These are phyloP conservation scores for Blastobotrys proliferans DNA, from an alignment of 1,139 yeast species.

Conservation along the genomic window DNA sequence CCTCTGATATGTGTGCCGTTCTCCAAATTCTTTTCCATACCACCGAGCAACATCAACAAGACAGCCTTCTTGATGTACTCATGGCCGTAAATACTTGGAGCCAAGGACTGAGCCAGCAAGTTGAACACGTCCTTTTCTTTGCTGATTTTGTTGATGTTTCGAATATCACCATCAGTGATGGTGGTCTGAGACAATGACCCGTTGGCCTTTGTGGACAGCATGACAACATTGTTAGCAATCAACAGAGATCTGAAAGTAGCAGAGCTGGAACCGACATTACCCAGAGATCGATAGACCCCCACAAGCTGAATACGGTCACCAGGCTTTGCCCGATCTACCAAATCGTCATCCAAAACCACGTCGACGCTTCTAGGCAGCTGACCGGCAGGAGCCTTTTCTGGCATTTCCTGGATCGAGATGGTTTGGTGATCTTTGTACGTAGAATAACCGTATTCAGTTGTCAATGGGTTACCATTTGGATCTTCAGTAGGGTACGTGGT, in stretches of 20 bases:
- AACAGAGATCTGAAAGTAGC: constrained; percentile 77
- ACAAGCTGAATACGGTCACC: constrained; percentile 95
- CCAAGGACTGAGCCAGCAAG: constrained; percentile 76
- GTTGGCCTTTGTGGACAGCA: constrained; percentile 75
- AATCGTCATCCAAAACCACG: constrained; percentile 85
- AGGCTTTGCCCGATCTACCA: constrained; percentile 88
- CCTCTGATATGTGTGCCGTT: constrained; percentile 98
- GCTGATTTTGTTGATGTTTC: constrained; percentile 78
- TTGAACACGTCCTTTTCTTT: constrained; percentile 70
- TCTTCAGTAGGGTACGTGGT: constrained; percentile 94
- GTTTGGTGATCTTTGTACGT: constrained; percentile 94
- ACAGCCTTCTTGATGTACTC: constrained; percentile 90
- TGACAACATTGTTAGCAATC: constrained; percentile 83
- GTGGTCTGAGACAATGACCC: constrained; percentile 76
- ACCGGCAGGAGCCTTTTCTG: constrained; percentile 97
- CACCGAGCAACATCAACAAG: constrained; percentile 85
- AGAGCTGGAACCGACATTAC: constrained; percentile 45
- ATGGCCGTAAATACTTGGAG: constrained; percentile 95
- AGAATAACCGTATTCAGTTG: constrained; percentile 90
- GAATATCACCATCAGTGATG: constrained; percentile 76
- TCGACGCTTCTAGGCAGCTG: constrained; percentile 93
- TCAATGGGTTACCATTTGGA: constrained; percentile 78
- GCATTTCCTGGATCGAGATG: constrained; percentile 94
- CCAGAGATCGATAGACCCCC: constrained; percentile 90
- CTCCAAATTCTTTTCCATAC: constrained; percentile 88